Evolutionary conservation across 768 basidiomycete genomes (phyloP), one percentile per base, ranked within the genome.

Genomic region (Suillus sp.): DNA sequence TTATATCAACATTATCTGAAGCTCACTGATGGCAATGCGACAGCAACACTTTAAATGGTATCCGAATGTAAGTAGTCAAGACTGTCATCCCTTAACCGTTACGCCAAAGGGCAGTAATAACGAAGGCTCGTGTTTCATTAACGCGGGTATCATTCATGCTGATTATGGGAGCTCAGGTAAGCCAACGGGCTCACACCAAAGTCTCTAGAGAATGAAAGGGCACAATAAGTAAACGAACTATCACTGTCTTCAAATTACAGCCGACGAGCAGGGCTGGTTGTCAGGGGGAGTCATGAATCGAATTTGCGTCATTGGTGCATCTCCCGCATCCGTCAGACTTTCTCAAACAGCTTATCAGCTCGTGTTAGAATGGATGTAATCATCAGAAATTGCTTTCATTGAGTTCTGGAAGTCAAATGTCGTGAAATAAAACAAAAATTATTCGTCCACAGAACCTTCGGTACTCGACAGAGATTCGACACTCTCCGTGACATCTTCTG

Each of bases 381-480:
- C 18, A 27, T 13, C 4, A 11, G 25, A 5, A 42, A 38, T 13
- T 18, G 13, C 18, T 20, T 59, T 59, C 2, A 27, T 48, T 59
- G 10, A 1, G 27, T 30, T 20, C 20, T 50, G 50, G 30, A 30
- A 51, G 30, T 30, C 32, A 32, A 5, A n/a, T 48, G 14, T 9
- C 6, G 13, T 14, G 57, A 43, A 37, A 35, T 59, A 14, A 34
- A 58, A n/a, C 0, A 9, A 27, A 20, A 25, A 32, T 32, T n/a
- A 59, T 16, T 60, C 3, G 18, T 57, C 13, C 35, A 65, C 54
- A 48, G 18, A 20, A 60, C 10, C 27, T 35, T 55, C 30, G 30
- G 27, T n/a, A 2, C 53, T 34, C 34, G 22, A 18, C 30, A 48
- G 20, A 58, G 6, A 16, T 32, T 22, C 35, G 4, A 32, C 18